Conservation (phyloP, 2,329 filamentous ascomycete genomes). For the Cadophora sp. region DNA sequence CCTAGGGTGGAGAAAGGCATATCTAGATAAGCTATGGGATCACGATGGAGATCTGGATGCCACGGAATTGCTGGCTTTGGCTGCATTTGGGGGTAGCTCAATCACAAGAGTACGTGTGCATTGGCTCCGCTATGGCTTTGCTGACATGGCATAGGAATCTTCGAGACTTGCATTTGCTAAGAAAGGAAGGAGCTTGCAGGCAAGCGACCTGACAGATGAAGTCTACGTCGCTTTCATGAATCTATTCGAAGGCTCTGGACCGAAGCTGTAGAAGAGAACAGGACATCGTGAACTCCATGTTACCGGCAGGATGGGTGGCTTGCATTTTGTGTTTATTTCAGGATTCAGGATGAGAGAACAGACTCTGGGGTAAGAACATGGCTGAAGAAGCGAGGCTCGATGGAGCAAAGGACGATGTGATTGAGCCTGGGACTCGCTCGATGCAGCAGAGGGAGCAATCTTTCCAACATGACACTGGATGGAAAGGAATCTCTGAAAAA, state of each 20-base stretch:
- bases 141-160: constrained; percentile 64
- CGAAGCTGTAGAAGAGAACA: constrained; percentile 35
- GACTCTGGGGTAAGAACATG: no score
- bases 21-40: constrained; percentile 83
- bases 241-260: constrained; percentile 69
- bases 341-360: no score
- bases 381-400: no score
- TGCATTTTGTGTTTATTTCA: no score
- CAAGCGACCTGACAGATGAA: constrained; percentile 90
- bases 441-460: no score
- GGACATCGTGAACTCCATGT: no score
- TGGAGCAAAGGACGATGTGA: no score
- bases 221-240: constrained; percentile 82
- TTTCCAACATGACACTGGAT: no score
- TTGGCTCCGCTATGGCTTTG: constrained; percentile 13
- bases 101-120: constrained; percentile 74
- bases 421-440: no score
- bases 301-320: no score
- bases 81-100: constrained; percentile 84
- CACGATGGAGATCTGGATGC: constrained; percentile 57
- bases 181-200: constrained; percentile 87
- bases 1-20: constrained; percentile 86
- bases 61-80: constrained; percentile 73
- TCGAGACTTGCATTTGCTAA: constrained; percentile 86
- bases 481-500: no score